Evolutionary conservation across 2,329 filamentous ascomycete species (phyloP).

Genomic region (Botryotinia convoluta): DNA sequence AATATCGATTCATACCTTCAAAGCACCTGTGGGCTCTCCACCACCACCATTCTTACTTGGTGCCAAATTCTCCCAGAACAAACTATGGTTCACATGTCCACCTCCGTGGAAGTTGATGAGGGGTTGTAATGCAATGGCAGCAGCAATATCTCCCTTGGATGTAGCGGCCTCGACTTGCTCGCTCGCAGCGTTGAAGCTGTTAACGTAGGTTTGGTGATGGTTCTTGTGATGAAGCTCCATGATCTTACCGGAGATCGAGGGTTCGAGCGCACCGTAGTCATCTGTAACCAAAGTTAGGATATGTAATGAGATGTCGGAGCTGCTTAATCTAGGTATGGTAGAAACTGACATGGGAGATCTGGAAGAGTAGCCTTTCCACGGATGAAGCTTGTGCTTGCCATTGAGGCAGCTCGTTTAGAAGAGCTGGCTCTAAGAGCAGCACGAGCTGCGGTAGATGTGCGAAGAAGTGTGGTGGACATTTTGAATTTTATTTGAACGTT

Average conservation of each 20-base stretch:
- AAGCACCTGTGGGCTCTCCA: conserved; percentile 52
- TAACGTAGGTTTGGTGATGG: conserved; percentile 94
- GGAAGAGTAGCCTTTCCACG: conserved; percentile 91
- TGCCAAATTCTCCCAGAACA: conserved; percentile 69
- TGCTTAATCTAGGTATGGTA: not conserved
- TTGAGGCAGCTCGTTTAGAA: conserved; percentile 60
- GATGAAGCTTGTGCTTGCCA: conserved; percentile 73
- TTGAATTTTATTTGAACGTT: conserved; percentile 28
- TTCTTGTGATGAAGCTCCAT: conserved; percentile 96
- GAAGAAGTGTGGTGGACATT: conserved; percentile 77
- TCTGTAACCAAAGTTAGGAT: conserved; percentile 51
- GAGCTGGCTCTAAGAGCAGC: conserved; percentile 67
- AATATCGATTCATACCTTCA: conserved; percentile 38
- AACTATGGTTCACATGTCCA: conserved; percentile 64
- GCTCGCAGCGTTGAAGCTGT: conserved; percentile 76
- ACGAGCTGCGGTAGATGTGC: conserved; percentile 64
- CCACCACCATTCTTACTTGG: conserved; percentile 65
- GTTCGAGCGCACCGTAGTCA: conserved; percentile 94
- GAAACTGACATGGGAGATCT: conserved; percentile 69
- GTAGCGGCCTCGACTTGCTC: conserved; percentile 65
- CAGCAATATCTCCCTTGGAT: conserved; percentile 49
- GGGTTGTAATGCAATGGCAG: conserved; percentile 54
- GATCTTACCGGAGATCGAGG: conserved; percentile 79
- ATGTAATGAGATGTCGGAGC: not conserved
- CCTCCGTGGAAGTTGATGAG: conserved; percentile 66